These are phyloP conservation scores for Penstemon eatonii DNA, from an alignment of 257 asterid genomes.

Conservation along the genomic window DNA sequence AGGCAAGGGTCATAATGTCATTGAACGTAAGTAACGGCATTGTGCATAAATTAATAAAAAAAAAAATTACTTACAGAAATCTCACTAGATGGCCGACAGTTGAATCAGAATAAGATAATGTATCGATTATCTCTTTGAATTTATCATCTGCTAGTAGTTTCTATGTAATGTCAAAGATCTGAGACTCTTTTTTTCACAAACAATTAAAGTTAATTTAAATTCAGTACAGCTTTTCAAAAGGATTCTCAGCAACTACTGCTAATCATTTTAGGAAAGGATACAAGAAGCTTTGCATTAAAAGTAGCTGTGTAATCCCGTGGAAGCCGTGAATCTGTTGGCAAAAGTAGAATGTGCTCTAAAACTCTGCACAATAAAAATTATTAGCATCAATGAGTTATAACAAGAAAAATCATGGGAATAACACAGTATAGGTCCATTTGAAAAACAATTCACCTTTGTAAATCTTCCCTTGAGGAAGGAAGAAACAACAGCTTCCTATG, in stretches of 20 bases:
- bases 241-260: not conserved
- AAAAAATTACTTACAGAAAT: constrained; percentile 65
- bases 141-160: constrained; percentile 57
- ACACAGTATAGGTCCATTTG: constrained; percentile 11
- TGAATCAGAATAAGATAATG: constrained; percentile 59
- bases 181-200: not conserved
- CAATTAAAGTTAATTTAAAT: not conserved
- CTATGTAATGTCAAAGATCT: constrained; percentile 66
- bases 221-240: constrained; percentile 12
- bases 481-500: constrained; percentile 91
- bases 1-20: constrained; percentile 20
- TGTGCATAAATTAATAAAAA: not conserved
- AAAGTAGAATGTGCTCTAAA: constrained; percentile 66
- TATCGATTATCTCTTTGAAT: constrained; percentile 65
- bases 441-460: constrained; percentile 49
- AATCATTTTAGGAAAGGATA: constrained; percentile 56
- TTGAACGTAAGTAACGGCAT: constrained; percentile 11
- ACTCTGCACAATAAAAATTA: constrained; percentile 56
- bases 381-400: constrained; percentile 20
- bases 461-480: constrained; percentile 66
- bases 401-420: constrained; percentile 17
- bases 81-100: constrained; percentile 62
- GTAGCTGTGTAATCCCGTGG: constrained; percentile 61
- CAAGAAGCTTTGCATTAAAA: constrained; percentile 67
- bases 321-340: constrained; percentile 72